Evolutionary conservation across 1,284 basidiomycete genomes (phyloP).

Genomic region (Boletus semigastroideus): DNA sequence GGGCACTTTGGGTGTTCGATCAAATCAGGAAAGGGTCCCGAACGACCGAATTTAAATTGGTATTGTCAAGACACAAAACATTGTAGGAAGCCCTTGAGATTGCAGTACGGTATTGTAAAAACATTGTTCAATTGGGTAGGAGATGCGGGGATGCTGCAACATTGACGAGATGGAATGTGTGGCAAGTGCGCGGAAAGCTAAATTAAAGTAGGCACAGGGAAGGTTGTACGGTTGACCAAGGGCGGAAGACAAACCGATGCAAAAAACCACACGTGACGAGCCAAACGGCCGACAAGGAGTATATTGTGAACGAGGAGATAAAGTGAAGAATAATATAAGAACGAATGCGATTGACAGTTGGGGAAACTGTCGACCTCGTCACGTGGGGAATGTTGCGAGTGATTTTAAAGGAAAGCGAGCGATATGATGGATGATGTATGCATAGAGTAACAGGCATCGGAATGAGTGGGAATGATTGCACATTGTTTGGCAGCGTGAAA

Average conservation of each 20-base stretch:
- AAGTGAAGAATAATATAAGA: slow-evolving; percentile 77
- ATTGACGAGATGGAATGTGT: slow-evolving; percentile 44
- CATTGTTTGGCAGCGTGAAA: slow-evolving; percentile 31
- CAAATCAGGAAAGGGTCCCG: slow-evolving; percentile 4
- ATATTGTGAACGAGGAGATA: slow-evolving; percentile 44
- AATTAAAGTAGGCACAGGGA: slow-evolving; percentile 34
- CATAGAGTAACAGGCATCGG: slow-evolving; percentile 46
- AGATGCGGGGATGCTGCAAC: slow-evolving; percentile 48
- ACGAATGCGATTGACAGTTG: slow-evolving; percentile 44
- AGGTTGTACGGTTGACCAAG: slow-evolving; percentile 31
- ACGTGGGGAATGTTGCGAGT: slow-evolving; percentile 36
- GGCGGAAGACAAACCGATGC: slow-evolving; percentile 31
- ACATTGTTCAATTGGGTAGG: slow-evolving; percentile 42
- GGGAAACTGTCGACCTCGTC: slow-evolving; percentile 44
- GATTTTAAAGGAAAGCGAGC: slow-evolving; percentile 40
- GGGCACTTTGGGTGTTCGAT: slow-evolving; percentile 7
- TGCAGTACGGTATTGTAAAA: slow-evolving; percentile 37
- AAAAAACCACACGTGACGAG: slow-evolving; percentile 38
- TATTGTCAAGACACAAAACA: slow-evolving; percentile 7
- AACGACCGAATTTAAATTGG: slow-evolving; percentile 8
- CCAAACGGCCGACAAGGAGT: slow-evolving; percentile 36
- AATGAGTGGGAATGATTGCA: slow-evolving; percentile 51
- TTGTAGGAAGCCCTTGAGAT: slow-evolving; percentile 28
- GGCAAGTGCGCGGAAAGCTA: slow-evolving; percentile 34
- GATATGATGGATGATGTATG: slow-evolving; percentile 45